These are phyloP conservation scores for Candida germanica DNA, from an alignment of 805 yeast genomes.

Conservation along the genomic window DNA sequence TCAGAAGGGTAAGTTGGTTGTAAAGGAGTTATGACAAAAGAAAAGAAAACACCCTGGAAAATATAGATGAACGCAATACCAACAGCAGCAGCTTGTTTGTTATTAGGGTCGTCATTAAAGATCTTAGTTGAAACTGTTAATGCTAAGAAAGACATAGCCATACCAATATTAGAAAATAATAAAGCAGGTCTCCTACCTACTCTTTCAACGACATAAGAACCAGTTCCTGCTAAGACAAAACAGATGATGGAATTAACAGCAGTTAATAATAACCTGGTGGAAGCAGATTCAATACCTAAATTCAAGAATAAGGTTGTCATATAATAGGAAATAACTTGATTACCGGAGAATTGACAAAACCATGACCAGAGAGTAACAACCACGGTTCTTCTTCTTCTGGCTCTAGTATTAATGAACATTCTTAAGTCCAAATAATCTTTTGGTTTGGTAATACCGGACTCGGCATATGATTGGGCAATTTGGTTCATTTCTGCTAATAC, in stretches of 20 bases:
- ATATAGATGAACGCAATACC: slow-evolving; percentile 23
- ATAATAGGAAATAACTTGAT: slow-evolving; percentile 46
- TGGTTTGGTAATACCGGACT: slow-evolving; percentile 10
- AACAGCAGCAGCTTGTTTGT: slow-evolving; percentile 16
- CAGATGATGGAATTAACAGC: slow-evolving; percentile 14
- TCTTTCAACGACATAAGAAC: slow-evolving; percentile 17
- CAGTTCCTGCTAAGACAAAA: slow-evolving; percentile 9
- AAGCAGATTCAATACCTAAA: slow-evolving; percentile 41
- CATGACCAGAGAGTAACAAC: slow-evolving; percentile 24
- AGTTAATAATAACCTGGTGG: slow-evolving; percentile 17
- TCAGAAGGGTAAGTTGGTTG: slow-evolving; percentile 31
- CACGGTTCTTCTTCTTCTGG: slow-evolving; percentile 10
- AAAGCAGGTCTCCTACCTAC: slow-evolving; percentile 23
- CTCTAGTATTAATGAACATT: slow-evolving; percentile 5
- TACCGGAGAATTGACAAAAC: slow-evolving; percentile 45
- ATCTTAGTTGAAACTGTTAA: slow-evolving; percentile 16
- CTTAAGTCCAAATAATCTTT: slow-evolving; percentile 13
- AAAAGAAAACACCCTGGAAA: slow-evolving; percentile 20
- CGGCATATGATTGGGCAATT: slow-evolving; percentile 18
- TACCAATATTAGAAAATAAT: slow-evolving; percentile 14
- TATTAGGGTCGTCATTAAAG: slow-evolving; percentile 6
- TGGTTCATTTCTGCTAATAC: slow-evolving; percentile 30
- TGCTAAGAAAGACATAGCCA: slow-evolving; percentile 16
- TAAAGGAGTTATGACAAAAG: slow-evolving; percentile 32
- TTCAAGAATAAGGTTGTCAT: slow-evolving; percentile 44